These are phyloP conservation scores for Xanthoparmelia taractica DNA, from an alignment of 495 filamentous ascomycete species.

Conservation along the genomic window DNA sequence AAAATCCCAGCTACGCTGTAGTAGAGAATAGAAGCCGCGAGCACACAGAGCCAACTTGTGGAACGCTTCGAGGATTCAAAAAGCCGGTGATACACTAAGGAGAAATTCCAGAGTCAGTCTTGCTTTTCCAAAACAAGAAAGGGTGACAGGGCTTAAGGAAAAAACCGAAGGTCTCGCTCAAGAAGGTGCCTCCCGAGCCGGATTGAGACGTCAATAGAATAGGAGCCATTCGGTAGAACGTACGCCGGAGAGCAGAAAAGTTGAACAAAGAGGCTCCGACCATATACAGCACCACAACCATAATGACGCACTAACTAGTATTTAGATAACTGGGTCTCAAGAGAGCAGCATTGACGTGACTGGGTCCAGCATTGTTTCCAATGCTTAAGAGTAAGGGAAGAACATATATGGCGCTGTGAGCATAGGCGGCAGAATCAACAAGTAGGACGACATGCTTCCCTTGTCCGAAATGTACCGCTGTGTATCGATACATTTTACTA, in stretches of 20 bases:
- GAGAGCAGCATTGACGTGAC: background rate
- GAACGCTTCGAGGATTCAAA: background rate
- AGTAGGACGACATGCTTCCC: background rate
- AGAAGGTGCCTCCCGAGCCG: background rate
- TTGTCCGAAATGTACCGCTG: background rate
- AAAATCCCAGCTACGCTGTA: background rate
- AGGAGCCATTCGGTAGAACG: background rate
- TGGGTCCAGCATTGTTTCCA: background rate
- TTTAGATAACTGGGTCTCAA: background rate
- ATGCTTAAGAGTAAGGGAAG: background rate
- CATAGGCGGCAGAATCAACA: background rate
- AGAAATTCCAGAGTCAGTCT: background rate
- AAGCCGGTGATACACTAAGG: conserved; percentile 1
- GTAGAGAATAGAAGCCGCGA: background rate
- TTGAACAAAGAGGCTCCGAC: background rate
- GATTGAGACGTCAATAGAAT: background rate
- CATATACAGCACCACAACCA: background rate
- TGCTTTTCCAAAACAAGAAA: background rate
- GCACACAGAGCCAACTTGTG: background rate
- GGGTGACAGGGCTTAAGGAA: background rate
- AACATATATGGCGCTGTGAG: background rate
- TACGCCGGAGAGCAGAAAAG: background rate
- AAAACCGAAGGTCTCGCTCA: background rate
- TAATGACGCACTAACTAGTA: background rate
- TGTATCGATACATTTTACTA: background rate